Evolutionary conservation across 2,329 filamentous ascomycete genomes (phyloP).

Genomic region (Nemania abortiva): DNA sequence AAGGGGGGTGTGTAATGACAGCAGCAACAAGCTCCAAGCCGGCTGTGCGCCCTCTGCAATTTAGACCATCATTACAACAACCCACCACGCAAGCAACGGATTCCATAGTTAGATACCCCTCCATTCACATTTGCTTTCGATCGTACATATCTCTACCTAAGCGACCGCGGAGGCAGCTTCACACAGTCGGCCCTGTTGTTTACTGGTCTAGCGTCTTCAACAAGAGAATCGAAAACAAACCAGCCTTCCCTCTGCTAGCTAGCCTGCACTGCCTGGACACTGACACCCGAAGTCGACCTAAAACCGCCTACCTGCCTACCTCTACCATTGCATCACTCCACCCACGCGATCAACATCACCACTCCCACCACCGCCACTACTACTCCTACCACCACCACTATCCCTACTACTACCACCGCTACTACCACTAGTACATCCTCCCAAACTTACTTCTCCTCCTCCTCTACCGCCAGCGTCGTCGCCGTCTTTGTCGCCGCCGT

Average conservation of each 20-base stretch:
- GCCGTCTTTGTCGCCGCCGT: conserved; percentile 4
- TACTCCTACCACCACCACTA: conserved; percentile 17
- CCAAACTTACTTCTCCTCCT: conserved; percentile 34
- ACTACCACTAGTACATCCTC: conserved; percentile 20
- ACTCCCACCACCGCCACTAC: conserved; percentile 24
- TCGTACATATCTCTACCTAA: conserved; percentile 25
- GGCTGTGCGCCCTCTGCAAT: conserved; percentile 18
- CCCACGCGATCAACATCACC: conserved; percentile 50
- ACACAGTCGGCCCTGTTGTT: conserved; percentile 16
- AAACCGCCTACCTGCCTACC: conserved; percentile 27
- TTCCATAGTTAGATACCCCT: conserved; percentile 38
- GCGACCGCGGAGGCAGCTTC: conserved; percentile 23
- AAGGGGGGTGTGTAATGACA: too few species aligned
- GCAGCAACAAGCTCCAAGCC: conserved; percentile 33
- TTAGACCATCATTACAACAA: conserved; percentile 36
- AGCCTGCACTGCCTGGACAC: conserved; percentile 15
- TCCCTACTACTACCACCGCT: neutral
- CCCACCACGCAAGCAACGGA: conserved; percentile 32
- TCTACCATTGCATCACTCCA: conserved; percentile 51
- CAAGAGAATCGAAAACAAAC: neutral
- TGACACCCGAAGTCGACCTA: conserved; percentile 36
- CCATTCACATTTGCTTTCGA: conserved; percentile 25
- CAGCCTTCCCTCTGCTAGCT: conserved; percentile 5
- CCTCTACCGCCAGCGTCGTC: conserved; percentile 13
- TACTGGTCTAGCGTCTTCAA: conserved; percentile 5